Percentiles rank a stretch among this genome's conserved stretches.
These are phyloP conservation scores for Biscogniauxia marginata DNA, from an alignment of 2,329 filamentous ascomycete species.

Conservation along the genomic window DNA sequence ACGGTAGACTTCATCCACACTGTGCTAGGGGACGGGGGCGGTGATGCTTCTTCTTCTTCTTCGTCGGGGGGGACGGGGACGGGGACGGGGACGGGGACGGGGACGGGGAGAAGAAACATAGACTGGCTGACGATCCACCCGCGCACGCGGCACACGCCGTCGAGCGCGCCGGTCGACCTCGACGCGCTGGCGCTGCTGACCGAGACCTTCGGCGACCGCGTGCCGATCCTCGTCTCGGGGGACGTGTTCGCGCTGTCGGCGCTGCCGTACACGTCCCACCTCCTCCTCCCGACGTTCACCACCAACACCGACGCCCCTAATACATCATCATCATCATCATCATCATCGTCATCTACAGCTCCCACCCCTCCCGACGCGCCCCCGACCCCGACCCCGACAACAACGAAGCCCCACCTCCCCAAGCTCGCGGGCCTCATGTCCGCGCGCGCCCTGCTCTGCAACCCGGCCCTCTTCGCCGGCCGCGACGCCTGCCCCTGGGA, in stretches of 20 bases:
- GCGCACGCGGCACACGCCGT: conserved; percentile 60
- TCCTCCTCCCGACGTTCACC: conserved; percentile 28
- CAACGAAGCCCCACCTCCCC: conserved; percentile 37
- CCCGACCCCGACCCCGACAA: neutral
- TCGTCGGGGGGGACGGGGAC: conserved; percentile 7
- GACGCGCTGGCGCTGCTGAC: conserved; percentile 59
- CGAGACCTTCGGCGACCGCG: conserved; percentile 47
- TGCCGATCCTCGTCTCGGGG: conserved; percentile 67
- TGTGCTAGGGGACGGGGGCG: conserved; percentile 55
- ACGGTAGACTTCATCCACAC: conserved; percentile 63
- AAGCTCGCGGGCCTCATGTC: conserved; percentile 66
- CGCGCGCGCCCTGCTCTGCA: conserved; percentile 64
- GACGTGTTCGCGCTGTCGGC: conserved; percentile 61
- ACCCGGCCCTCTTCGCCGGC: conserved; percentile 65
- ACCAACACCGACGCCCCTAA: conserved; percentile 6
- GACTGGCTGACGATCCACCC: conserved; percentile 73
- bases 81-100: conserved; percentile 23
- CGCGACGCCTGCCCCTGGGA: conserved; percentile 58
- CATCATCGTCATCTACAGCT: no score
- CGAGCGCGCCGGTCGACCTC: conserved; percentile 58
- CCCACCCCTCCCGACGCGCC: no score
- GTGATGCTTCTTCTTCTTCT: no score
- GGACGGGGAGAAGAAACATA: conserved; percentile 45
- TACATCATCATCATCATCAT: no score
- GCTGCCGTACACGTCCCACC: conserved; percentile 44